Base-by-base conservation (phyloP, 768 basidiomycete species). In the Wakefieldia striispora region DNA sequence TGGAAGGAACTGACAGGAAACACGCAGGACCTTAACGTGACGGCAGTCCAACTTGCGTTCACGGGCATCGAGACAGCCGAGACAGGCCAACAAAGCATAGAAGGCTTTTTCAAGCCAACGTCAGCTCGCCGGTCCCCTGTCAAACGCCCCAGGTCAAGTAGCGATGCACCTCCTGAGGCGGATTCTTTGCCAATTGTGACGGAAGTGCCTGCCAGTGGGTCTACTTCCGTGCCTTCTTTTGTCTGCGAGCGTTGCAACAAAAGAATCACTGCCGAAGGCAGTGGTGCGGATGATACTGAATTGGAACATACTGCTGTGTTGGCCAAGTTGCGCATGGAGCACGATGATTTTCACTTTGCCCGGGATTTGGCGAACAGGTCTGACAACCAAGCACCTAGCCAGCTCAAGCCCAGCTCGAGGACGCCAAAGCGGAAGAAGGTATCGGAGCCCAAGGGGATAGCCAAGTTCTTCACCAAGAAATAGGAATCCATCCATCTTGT, bases 321-420 rank as follows among this genome's bases (percentile, higher is more conserved):
- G 33, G 71, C 66, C 6, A 67, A 67, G 51, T 61, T 81, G 47
- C 74, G 73, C 46, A 57, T 78, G 66, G 95, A 97, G 62, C 95
- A 97, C 58, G 77, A 81, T 31, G 95, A 97, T 68, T 97, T 82
- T 66, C 95, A 97, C 66, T 83, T 92, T 57, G 94, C 95, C 1
- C 76, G 84, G 59, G 86, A 91, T 47, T 63, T 97, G 43, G 78
- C 84, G 19, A 76, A 76, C 21, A 71, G 75, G 45, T 50, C 68
- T 43, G 64, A 62, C 17, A 17, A 5, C 4, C 46, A 40, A 17
- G 35, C 11, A 17, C 33, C 47, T 43, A 33, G 24, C 38, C 54
- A 49, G 21, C 53, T 45, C 17, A 39, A 23, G 27, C 50, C 55
- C 35, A 44, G 50, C 29, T 47, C 60, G 47, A 57, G 50, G 33